Evolutionary conservation across 2,329 filamentous ascomycete species (phyloP).

Genomic region (Fusarium virguliforme): DNA sequence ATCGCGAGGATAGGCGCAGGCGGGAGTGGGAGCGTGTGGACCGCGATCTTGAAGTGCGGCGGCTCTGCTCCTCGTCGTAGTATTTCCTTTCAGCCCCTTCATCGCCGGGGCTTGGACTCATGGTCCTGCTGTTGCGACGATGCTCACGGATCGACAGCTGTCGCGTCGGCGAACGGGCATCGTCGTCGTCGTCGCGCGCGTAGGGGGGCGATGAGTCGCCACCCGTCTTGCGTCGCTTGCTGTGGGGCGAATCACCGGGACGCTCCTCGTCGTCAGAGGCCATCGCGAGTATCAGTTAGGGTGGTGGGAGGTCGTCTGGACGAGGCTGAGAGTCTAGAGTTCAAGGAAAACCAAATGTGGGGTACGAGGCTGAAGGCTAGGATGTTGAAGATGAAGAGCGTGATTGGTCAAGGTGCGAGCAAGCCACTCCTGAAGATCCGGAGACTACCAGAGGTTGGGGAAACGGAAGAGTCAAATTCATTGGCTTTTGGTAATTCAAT

Average conservation of each 20-base stretch:
- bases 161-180: slow-evolving; percentile 32
- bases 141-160: slow-evolving; percentile 43
- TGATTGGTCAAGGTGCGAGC: slow-evolving; percentile 33
- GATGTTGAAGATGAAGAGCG: not conserved
- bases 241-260: slow-evolving; percentile 48
- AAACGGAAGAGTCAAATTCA: slow-evolving; percentile 24
- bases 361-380: slow-evolving; percentile 40
- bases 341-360: slow-evolving; percentile 31
- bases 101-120: slow-evolving; percentile 48
- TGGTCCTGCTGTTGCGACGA: slow-evolving; percentile 42
- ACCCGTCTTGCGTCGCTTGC: slow-evolving; percentile 56
- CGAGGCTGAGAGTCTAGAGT: slow-evolving; percentile 42
- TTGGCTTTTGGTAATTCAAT: slow-evolving; percentile 25
- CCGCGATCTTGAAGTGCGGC: slow-evolving; percentile 54
- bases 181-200: slow-evolving; percentile 39
- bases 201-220: slow-evolving; percentile 52
- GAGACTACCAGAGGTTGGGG: slow-evolving; percentile 48
- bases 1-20: slow-evolving; percentile 55
- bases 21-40: slow-evolving; percentile 60
- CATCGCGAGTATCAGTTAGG: slow-evolving; percentile 47
- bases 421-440: slow-evolving; percentile 50
- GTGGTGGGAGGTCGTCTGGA: slow-evolving; percentile 35
- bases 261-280: slow-evolving; percentile 51
- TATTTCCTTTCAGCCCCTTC: slow-evolving; percentile 46
- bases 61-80: slow-evolving; percentile 50